Evolutionary conservation across 2,329 filamentous ascomycete species (phyloP), one percentile per base, ranked within the genome.

Genomic region (Penicillium sp.): DNA sequence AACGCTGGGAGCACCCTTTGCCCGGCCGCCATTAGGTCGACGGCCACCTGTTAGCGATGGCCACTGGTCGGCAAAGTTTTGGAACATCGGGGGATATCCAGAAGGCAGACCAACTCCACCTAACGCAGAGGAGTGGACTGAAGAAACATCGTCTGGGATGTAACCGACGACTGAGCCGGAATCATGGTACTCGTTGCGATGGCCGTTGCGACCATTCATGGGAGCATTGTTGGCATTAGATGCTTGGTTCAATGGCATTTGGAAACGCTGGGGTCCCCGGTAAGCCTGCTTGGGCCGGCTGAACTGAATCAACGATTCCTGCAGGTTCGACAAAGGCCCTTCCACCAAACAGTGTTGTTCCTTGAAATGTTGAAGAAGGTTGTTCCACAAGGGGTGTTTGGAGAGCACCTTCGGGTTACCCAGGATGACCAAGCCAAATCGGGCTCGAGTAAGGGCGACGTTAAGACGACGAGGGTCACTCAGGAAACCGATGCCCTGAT

Each of bases 371-470:
- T 93, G 82, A 29, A 99, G 80, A 21, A 99, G 84, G 67, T 92
- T 92, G 71, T 99, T 94, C 94, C 94, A 99, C 32, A 99, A 81
- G 56, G 96, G 94, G 70, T 99, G 94, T 80, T 99, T 99, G 33
- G 92, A 94, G 36, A 99, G 78, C 30, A 99, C 92, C 77, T 97
- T 97, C 26, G 94, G 94, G 68, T 99, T 99, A 58, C 94, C 94
- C 7, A 99, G 85, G 67, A 99, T 97, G 54, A 97, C 94, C 26
- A 97, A 80, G 52, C 94, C 94, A 66, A 93, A 99, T 75, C 97
- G 97, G 56, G 94, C 94, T 78, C 94, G 90, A 44, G 94, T 99
- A 60, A 99, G 82, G 32, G 93, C 94, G 18, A 99, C 94, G 68
- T 99, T 99, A 66, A 99, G 85, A 80, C 94, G 93, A 60, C 94